Evolutionary conservation across 192 early-diverging fungal genomes (phyloP).

Genomic region (Coemansia aciculifera): DNA sequence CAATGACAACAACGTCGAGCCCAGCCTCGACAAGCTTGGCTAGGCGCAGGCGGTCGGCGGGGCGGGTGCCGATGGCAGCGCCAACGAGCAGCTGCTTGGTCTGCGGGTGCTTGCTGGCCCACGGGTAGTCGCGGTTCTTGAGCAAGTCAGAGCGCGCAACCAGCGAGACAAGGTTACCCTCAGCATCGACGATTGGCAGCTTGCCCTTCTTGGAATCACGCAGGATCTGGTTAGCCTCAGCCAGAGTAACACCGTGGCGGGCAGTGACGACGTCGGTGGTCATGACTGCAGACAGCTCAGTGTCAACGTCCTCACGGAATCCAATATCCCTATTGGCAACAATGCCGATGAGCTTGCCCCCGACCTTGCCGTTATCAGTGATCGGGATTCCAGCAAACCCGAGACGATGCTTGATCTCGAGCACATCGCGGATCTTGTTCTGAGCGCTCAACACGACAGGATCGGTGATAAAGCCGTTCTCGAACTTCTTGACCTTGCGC

Average conservation of each 20-base stretch:
- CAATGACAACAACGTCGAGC: constrained; percentile 93
- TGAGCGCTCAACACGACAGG: constrained; percentile 82
- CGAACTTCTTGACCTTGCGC: constrained; percentile 94
- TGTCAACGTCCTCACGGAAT: constrained; percentile 73
- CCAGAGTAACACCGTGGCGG: constrained; percentile 82
- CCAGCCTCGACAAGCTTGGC: constrained; percentile 87
- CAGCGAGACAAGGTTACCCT: constrained; percentile 83
- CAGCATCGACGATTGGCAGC: constrained; percentile 87
- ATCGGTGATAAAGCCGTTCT: constrained; percentile 98
- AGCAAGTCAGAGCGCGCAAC: constrained; percentile 93
- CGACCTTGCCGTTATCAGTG: constrained; percentile 85
- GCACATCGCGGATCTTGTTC: constrained; percentile 83
- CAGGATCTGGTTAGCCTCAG: constrained; percentile 88
- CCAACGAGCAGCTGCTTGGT: constrained; percentile 93
- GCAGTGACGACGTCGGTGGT: constrained; percentile 86
- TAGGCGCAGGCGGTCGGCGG: constrained; percentile 83
- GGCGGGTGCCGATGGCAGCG: constrained; percentile 90
- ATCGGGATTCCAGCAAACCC: constrained; percentile 98
- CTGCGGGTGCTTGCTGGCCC: constrained; percentile 77
- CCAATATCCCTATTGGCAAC: constrained; percentile 97
- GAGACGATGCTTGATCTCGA: constrained; percentile 78
- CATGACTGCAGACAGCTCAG: constrained; percentile 80
- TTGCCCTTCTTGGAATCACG: constrained; percentile 93
- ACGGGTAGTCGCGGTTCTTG: constrained; percentile 95
- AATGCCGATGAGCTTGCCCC: constrained; percentile 91